Conservation (phyloP, 2,329 filamentous ascomycete genomes). For the Echinosphaeria canescens region DNA sequence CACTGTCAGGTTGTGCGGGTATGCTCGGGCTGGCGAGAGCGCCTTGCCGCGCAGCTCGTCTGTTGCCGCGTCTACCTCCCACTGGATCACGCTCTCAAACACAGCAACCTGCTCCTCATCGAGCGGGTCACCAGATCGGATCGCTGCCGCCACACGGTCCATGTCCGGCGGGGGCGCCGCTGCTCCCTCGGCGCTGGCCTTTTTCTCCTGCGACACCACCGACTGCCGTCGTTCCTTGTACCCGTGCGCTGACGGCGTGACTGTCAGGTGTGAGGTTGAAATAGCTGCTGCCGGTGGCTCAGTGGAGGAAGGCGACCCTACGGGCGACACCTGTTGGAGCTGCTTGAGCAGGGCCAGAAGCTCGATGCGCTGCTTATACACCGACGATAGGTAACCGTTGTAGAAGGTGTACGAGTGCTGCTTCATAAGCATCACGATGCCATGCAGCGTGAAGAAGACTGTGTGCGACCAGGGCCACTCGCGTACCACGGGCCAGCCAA, state of each 20-base stretch:
- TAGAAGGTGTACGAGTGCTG: slow-evolving; percentile 65
- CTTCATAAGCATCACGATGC: slow-evolving; percentile 63
- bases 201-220: slow-evolving; percentile 9
- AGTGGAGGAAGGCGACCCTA: slow-evolving; percentile 17
- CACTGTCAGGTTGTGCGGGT: slow-evolving; percentile 48
- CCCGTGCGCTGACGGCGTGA: slow-evolving; percentile 16
- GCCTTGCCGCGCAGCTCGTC: slow-evolving; percentile 45
- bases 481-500: slow-evolving; percentile 44
- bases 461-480: slow-evolving; percentile 75
- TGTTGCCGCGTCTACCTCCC: slow-evolving; percentile 40
- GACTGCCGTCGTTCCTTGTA: slow-evolving; percentile 19
- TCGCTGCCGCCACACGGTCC: slow-evolving; percentile 34
- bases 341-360: slow-evolving; percentile 28
- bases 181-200: slow-evolving; percentile 14
- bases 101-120: slow-evolving; percentile 36
- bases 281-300: slow-evolving; percentile 17
- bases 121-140: slow-evolving; percentile 37
- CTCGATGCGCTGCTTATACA: slow-evolving; percentile 25
- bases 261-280: slow-evolving; percentile 20
- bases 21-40: slow-evolving; percentile 23
- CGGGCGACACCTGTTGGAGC: slow-evolving; percentile 28
- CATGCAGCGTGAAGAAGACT: slow-evolving; percentile 56
- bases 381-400: slow-evolving; percentile 48
- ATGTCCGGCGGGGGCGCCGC: too few species aligned
- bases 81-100: slow-evolving; percentile 43